These are phyloP conservation scores for Nymphaea thermarum DNA, from an alignment of 164 flowering plant species.

Conservation along the genomic window DNA sequence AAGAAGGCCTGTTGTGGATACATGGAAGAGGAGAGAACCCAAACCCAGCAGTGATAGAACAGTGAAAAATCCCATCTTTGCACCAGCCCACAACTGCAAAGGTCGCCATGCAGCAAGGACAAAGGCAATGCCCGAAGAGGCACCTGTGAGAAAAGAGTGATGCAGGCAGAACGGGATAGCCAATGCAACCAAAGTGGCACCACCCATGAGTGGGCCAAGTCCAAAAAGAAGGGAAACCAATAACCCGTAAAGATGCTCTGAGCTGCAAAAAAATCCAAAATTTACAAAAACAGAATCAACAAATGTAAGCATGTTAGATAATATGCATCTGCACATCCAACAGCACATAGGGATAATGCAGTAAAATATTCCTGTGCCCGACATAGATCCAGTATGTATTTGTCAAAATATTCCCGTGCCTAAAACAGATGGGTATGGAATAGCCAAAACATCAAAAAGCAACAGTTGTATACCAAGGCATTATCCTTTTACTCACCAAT, in stretches of 20 bases:
- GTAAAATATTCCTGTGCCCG: too few species aligned
- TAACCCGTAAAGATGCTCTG: constrained; percentile 79
- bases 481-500: too few species aligned
- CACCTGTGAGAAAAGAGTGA: constrained; percentile 75
- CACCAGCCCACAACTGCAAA: constrained; percentile 51
- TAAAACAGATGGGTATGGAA: too few species aligned
- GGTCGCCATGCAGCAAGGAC: constrained; percentile 90
- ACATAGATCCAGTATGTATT: too few species aligned
- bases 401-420: too few species aligned
- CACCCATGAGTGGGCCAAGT: constrained; percentile 93
- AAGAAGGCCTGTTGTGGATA: constrained; percentile 28
- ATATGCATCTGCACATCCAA: too few species aligned
- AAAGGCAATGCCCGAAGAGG: constrained; percentile 88
- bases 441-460: too few species aligned
- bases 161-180: constrained; percentile 68
- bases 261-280: constrained; percentile 25
- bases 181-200: constrained; percentile 50
- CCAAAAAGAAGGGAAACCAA: constrained; percentile 86
- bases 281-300: too few species aligned
- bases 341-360: too few species aligned
- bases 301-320: too few species aligned
- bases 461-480: too few species aligned
- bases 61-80: constrained; percentile 58
- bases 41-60: constrained; percentile 30
- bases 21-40: constrained; percentile 42